Base-by-base conservation (phyloP, 2,329 filamentous ascomycete genomes). In the Diplodia seriata region DNA sequence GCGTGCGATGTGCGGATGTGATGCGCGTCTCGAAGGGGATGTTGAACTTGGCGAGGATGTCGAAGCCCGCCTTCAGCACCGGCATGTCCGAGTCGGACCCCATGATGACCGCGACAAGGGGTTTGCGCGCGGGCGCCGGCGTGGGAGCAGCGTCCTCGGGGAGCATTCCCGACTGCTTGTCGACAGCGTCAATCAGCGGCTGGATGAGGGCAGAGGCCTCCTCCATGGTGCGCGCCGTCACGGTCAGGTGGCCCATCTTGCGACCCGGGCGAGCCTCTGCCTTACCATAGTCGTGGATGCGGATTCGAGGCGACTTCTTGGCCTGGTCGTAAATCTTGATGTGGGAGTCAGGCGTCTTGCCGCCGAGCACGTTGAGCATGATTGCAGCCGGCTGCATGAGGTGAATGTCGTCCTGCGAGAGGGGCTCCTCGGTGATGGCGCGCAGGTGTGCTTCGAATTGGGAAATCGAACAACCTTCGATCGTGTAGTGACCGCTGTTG, bases 401-500 rank as follows among this genome's bases (percentile, higher is more conserved):
- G 76, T 83, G 79, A 15, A 92, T 82, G 43, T 83, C 80, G 29
- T 78, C 72, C 59, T 80, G 74, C 15, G 79, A 76, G 65, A 87
- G 82, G 1, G 92, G 87, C 6, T 89, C 80, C 73, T 89, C 87
- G 47, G 97, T 86, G 70, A 99, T 94, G 1, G 94, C 89, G 69
- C 90, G 88, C 11, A 98, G 87, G 76, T 99, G 94, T 1, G 93
- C 91, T 77, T 95, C 93, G 80, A 92, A 99, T 79, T 99, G 95
- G 0, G 93, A 97, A 69, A 94, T 87, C 0, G 90, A 89, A 59
- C 95, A 92, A 4, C 92, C 92, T 81, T 99, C 94, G 71, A 98
- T 98, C 2, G 92, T 97, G 80, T 94, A 94, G 80, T 98, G 95
- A 0, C 95, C 95, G 0, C 92, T 96, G 82, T 97, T 97, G 81